Conservation (phyloP, 148 eudicot species). For the Persicaria maculosa region DNA sequence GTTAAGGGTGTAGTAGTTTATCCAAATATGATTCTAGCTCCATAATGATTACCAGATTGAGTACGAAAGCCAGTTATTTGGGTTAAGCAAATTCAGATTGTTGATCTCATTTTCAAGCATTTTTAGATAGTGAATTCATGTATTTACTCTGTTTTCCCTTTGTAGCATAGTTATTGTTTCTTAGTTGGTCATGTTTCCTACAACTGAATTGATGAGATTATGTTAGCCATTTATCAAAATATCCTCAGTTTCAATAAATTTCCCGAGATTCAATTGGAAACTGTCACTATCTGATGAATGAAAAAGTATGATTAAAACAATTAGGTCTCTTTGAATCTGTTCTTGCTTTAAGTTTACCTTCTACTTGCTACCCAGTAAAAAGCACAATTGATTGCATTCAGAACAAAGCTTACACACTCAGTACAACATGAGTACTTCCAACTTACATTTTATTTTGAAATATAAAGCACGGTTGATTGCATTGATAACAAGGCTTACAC, state of each 20-base stretch:
- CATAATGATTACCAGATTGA: no score
- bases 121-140: neutral
- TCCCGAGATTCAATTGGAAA: neutral
- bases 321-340: neutral
- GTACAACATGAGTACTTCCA: neutral
- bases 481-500: no score
- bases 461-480: no score
- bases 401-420: neutral
- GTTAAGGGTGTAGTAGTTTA: no score
- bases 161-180: neutral
- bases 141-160: neutral
- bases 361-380: neutral
- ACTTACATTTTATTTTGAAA: constrained; percentile 4
- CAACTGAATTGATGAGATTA: neutral
- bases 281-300: no score
- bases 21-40: no score
- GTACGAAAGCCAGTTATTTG: no score
- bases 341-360: neutral
- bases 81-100: neutral
- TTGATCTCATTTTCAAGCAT: neutral
- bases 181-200: neutral
- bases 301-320: no score
- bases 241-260: neutral
- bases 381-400: neutral
- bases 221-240: neutral